Evolutionary conservation across 176 grass and related monocot genomes (phyloP), one percentile per base, ranked within the genome.

Genomic region (Carex myosuroides): DNA sequence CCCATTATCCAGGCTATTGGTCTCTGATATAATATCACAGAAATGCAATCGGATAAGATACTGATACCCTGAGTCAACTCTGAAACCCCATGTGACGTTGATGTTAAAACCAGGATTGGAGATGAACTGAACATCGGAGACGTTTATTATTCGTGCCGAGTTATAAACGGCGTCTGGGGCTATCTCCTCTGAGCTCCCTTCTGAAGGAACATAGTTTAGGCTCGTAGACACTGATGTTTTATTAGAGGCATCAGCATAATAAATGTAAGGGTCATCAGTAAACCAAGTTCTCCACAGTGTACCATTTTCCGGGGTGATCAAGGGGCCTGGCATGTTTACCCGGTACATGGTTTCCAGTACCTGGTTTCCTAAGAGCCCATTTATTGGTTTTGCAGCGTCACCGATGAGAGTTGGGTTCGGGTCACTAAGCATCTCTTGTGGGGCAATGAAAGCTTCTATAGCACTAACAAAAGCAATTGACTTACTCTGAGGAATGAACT

Each of bases 211-310:
- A 74, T 83, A 91, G 7, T 14, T 69, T 16, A 69, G 32, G 7
- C 0, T 1, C 13, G 0, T 5, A 18, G 8, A 21, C 9, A 5
- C 1, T 0, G 81, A 79, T 0, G 0, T 1, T 33, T 81, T 67
- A 58, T 76, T 0, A 57, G 9, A 14, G 24, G 41, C 5, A 39
- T 9, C 5, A 75, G 86, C 0, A 8, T 48, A 21, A 61, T 21
- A 37, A 70, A 97, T 79, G 84, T 83, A 97, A 42, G 83, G 33
- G 0, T 37, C 84, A 56, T 97, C 94, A 84, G 85, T 89, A 17
- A 87, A 62, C 94, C 91, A 96, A 0, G 83, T 93, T 33, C 91
- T 73, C 94, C 94, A 96, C 0, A 96, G 85, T 46, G 89, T 86
- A 85, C 61, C 94, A 61, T 37, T 85, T 58, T 37, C 68, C 22